phyloP scores from a whole-genome alignment of 257 asterid species.

The Pogostemon cablin region DNA sequence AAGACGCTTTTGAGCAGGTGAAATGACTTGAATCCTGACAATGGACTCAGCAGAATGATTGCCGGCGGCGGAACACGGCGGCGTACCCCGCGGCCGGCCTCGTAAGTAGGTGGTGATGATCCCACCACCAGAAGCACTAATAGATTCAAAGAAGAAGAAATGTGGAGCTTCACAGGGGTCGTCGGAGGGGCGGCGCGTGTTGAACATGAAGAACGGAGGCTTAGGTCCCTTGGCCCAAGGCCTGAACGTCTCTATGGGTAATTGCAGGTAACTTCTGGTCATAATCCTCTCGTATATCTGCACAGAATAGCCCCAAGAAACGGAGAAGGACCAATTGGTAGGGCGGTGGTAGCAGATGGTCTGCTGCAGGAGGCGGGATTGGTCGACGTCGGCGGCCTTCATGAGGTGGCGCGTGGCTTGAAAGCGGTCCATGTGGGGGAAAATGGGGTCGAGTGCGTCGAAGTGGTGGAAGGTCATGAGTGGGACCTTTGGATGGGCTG shows the following conservation, averaged over 20 bases:
- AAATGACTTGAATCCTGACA: conserved; percentile 33
- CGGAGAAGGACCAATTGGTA: conserved; percentile 52
- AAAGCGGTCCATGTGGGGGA: conserved; percentile 48
- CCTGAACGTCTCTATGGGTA: conserved; percentile 51
- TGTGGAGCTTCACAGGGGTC: conserved; percentile 62
- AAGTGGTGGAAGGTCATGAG: conserved; percentile 65
- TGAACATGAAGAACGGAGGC: conserved; percentile 55
- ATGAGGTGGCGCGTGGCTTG: conserved; percentile 61
- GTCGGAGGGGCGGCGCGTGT: conserved; percentile 39
- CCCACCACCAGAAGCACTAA: conserved; percentile 3
- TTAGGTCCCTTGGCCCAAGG: conserved; percentile 40
- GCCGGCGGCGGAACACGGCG: conserved; percentile 37
- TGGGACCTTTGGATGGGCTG: conserved; percentile 57
- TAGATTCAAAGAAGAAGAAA: conserved; percentile 43
- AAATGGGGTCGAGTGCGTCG: conserved; percentile 52
- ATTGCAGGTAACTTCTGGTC: conserved; percentile 53
- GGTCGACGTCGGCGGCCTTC: conserved; percentile 57
- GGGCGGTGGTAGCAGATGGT: conserved; percentile 51
- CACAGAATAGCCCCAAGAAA: conserved; percentile 58
- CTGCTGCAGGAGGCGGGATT: conserved; percentile 58
- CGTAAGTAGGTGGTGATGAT: conserved; percentile 40
- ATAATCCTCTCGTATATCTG: conserved; percentile 52
- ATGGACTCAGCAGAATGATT: conserved; percentile 53
- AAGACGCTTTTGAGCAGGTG: conserved; percentile 31
- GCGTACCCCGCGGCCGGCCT: conserved; percentile 35